A percentile compares a stretch with the other conserved stretches of the same genome.
Conservation (phyloP, 2,329 filamentous ascomycete genomes). For the Apiospora arundinis region DNA sequence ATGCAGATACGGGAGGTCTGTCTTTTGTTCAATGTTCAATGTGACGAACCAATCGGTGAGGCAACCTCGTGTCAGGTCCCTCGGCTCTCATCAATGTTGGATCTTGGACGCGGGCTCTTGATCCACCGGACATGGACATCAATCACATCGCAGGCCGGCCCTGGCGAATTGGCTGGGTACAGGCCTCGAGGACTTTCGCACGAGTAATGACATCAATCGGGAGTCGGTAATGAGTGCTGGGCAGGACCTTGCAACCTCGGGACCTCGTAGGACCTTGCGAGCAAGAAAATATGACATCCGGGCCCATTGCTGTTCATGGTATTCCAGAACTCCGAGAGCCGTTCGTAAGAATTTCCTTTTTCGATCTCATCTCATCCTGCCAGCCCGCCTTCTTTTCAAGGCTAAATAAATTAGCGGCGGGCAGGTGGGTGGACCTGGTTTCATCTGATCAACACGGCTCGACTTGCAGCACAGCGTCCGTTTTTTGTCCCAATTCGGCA, state of each 20-base stretch:
- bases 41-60: neutral
- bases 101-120: neutral
- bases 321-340: constrained; percentile 11
- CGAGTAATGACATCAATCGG: constrained; percentile 5
- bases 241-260: neutral
- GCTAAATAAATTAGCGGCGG: neutral
- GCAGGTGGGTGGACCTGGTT: neutral
- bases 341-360: constrained; percentile 20
- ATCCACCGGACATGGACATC: neutral
- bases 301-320: neutral
- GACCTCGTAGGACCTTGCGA: neutral
- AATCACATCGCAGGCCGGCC: neutral
- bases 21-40: neutral
- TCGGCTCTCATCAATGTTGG: neutral
- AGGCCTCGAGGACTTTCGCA: neutral
- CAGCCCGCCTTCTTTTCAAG: neutral
- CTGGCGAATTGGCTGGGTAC: neutral
- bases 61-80: neutral
- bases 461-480: neutral
- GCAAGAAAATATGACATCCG: neutral
- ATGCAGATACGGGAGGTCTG: no score
- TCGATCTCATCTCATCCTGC: neutral
- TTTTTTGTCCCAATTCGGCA: neutral
- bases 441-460: constrained; percentile 4
- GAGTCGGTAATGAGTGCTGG: constrained; percentile 3